Base-by-base conservation (phyloP, 495 filamentous ascomycete species). In the Daldinia grandis region DNA sequence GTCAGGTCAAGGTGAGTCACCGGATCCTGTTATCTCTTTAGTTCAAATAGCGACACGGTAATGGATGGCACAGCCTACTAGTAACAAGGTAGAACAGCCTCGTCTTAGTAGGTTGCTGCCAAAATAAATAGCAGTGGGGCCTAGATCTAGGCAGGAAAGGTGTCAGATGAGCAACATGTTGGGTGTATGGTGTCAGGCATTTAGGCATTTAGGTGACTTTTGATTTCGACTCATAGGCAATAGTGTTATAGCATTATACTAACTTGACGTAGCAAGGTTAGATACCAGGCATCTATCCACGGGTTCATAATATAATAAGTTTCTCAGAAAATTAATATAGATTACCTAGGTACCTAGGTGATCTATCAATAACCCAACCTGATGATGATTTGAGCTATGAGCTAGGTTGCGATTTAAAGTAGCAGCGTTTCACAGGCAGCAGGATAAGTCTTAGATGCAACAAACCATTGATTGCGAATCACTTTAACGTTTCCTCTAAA, bases 91-190 rank as follows among this genome's bases (percentile, higher is more conserved):
- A 72, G 60, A 63, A 64, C 53, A 10, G 49, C 38, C 58, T 50
- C 38, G 24, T 30, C 50, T 42, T 17, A 66, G 37, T 37, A 35
- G 15, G 24, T 17, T 3, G 33, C 21, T 35, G 30, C 15, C 15
- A 6, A 12, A 63, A 30, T n/a, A 42, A 47, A 35, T 21, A 14
- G 51, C 4, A 42, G 15, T 25, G 38, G 44, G 58, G 58, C 68
- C 58, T 55, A 63, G 53, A 24, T 49, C 37, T 59, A 66, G 63
- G 51, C 49, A 42, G 38, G 31, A 42, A 37, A 49, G 28, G 38
- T 42, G 69, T 67, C 69, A 72, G 59, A 60, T 68, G 69, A 64
- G 58, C 56, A 55, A 50, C 14, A 49, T 28, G 15, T 30, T 55
- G 24, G 55, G 33, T 40, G 17, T 31, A 54, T 21, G n/a, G 50